These are phyloP conservation scores for Phytophthora lateralis DNA, from an alignment of 352 stramenopile genomes.

Conservation along the genomic window DNA sequence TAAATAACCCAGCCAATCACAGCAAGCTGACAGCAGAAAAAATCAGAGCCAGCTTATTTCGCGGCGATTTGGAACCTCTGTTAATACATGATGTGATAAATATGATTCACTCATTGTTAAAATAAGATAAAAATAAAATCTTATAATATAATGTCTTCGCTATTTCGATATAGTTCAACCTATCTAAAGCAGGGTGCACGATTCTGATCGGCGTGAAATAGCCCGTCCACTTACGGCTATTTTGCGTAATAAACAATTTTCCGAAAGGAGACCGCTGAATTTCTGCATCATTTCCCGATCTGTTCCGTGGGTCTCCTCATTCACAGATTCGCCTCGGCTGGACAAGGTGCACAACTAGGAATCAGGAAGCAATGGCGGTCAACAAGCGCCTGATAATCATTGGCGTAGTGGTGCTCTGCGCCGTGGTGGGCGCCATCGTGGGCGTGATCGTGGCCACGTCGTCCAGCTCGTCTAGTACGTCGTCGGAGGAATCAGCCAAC, in stretches of 20 bases:
- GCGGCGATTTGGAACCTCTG: neutral
- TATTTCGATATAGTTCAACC: too few relatives aligned
- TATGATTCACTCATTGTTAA: too few relatives aligned
- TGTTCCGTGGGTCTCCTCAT: constrained; percentile 29
- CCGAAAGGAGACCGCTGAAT: neutral
- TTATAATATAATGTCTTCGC: too few relatives aligned
- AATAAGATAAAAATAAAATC: too few relatives aligned
- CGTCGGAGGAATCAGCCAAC: constrained; percentile 25
- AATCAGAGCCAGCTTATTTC: constrained; percentile 5
- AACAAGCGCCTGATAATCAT: constrained; percentile 54
- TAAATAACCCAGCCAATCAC: constrained; percentile 6
- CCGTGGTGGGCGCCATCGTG: constrained; percentile 49
- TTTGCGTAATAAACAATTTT: neutral
- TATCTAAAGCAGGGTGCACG: neutral
- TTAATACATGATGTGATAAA: too few relatives aligned
- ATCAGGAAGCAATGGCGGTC: constrained; percentile 24
- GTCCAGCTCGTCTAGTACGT: constrained; percentile 37
- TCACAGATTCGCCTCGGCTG: constrained; percentile 20
- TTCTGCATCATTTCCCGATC: constrained; percentile 5
- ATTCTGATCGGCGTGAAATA: constrained; percentile 8
- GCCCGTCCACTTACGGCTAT: constrained; percentile 1
- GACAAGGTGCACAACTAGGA: constrained; percentile 3
- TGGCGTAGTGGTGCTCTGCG: constrained; percentile 49
- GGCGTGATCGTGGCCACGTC: constrained; percentile 50
- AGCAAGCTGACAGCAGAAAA: too few relatives aligned